These are phyloP conservation scores for Yarrowia galli DNA, from an alignment of 1,139 yeast species.

Conservation along the genomic window DNA sequence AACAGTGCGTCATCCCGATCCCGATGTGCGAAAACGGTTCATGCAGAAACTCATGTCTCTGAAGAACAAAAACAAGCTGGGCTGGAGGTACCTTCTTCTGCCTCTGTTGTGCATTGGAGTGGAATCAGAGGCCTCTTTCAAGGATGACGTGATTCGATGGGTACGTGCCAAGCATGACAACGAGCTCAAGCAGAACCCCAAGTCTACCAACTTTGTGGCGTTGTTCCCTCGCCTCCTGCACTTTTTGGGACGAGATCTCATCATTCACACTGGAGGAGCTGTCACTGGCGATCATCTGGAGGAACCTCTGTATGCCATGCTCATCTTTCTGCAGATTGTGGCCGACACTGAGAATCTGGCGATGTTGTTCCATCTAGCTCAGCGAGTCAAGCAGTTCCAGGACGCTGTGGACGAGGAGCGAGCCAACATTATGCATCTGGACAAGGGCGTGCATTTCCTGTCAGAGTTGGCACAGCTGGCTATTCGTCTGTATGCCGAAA, in stretches of 20 bases:
- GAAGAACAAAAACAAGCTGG: slow-evolving; percentile 61
- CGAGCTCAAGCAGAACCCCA: slow-evolving; percentile 31
- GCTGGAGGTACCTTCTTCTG: slow-evolving; percentile 71
- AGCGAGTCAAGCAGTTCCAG: slow-evolving; percentile 78
- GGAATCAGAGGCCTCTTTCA: slow-evolving; percentile 67
- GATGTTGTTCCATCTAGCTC: slow-evolving; percentile 75
- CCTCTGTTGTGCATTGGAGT: slow-evolving; percentile 72
- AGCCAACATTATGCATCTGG: slow-evolving; percentile 42
- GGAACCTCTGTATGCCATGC: slow-evolving; percentile 56
- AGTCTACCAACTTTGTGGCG: slow-evolving; percentile 59
- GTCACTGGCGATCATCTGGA: slow-evolving; percentile 46
- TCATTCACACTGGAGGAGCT: slow-evolving; percentile 58
- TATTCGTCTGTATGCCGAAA: slow-evolving; percentile 64
- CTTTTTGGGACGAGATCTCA: slow-evolving; percentile 77
- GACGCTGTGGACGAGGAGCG: slow-evolving; percentile 58
- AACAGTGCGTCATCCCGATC: slow-evolving; percentile 67
- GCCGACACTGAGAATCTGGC: slow-evolving; percentile 74
- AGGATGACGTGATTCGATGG: slow-evolving; percentile 70
- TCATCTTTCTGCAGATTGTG: slow-evolving; percentile 66
- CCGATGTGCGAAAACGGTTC: slow-evolving; percentile 63
- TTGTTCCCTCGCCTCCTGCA: slow-evolving; percentile 73
- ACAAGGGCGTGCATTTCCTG: slow-evolving; percentile 62
- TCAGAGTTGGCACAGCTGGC: slow-evolving; percentile 78
- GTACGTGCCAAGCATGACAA: slow-evolving; percentile 61
- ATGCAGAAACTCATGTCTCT: slow-evolving; percentile 60